Base-by-base conservation (phyloP, 129 eudicot genomes). In the Chrysanthemum makinoi region DNA sequence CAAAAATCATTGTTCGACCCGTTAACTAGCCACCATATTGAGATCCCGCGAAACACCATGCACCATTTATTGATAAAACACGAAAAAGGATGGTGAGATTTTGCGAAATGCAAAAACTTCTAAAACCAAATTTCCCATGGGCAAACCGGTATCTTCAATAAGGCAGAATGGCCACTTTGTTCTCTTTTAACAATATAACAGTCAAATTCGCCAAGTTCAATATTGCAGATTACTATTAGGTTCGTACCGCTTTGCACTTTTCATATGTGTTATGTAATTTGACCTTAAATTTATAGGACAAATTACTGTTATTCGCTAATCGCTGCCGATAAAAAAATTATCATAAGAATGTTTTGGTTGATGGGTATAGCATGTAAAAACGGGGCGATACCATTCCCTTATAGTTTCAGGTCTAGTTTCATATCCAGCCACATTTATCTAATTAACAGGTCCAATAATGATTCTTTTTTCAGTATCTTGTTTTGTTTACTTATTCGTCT, bases 391-490 rank as follows among this genome's bases (percentile, higher is more conserved):
- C 46, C 5, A 19, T 22, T 22, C 15, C 72, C 20, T 66, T 39
- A 39, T 39, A 7, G 46, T 39, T 73, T 52, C 33, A 73, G 39
- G 22, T 28, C 39, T 6, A 73, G 62, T 73, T 62, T 50, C 62
- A 5, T 61, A 62, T 51, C 18, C 14, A 22, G 43, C 15, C 30
- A 58, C 47, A 24, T 16, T 62, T 14, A 59, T 39, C 33, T 63
- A 3, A 11, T 18, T 69, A 54, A 10, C 51, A 16, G 11, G 13
- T 4, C 55, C 62, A 53, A 46, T 33, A 52, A 17, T 1, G 30
- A 50, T 28, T 69, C 12, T 0, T 62, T 69, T 20, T 52, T 68
- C 19, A 28, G 28, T 10, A 47, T 33, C 44, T 48, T 50, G 59
- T 48, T 73, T 62, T 13, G 20, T 72, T 73, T 51, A 62, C 43